Base-by-base conservation (phyloP, 768 basidiomycete species). In the Lentinula aciculospora region DNA sequence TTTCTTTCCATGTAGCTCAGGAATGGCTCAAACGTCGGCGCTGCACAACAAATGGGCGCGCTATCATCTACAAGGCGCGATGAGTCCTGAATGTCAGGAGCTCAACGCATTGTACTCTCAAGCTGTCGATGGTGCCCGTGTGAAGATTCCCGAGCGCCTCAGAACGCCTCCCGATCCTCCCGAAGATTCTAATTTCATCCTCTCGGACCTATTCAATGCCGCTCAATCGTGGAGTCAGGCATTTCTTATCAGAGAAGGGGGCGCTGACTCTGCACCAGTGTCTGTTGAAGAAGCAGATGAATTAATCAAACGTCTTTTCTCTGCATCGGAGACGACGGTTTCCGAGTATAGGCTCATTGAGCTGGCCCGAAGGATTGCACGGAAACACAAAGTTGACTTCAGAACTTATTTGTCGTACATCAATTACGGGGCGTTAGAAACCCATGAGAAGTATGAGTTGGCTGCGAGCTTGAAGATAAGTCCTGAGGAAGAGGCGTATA, bases 21-120 rank as follows among this genome's bases (percentile, higher is more conserved):
- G 82, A 3, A 75, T 87, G 17, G 86, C 83, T 0, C 74, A 75
- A 50, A 78, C 85, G 1, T 73, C 81, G 1, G 73, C 79, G 10
- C 69, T 88, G 15, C 85, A 87, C 57, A 73, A 74, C 2, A 81
- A 81, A 66, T 88, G 86, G 86, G 77, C 79, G 49, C 75, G 80
- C 2, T 71, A 69, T 40, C 81, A 77, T 56, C 77, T 81, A 0
- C 67, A 76, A 48, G 85, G 85, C 28, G 85, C 85, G 0, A 70
- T 86, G 61, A 79, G 81, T 62, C 68, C 77, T 0, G 80, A 88
- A 69, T 88, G 85, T 61, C 86, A 87, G 62, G 85, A 88, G 63
- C 72, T 88, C 25, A 88, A 87, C 59, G 86, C 85, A 0, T 68
- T 88, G 8, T 84, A 88, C 62, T 88, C 86, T 2, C 83, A 85